phyloP scores from a whole-genome alignment of 495 filamentous ascomycete species.

The Aspergillus nanangensis region DNA sequence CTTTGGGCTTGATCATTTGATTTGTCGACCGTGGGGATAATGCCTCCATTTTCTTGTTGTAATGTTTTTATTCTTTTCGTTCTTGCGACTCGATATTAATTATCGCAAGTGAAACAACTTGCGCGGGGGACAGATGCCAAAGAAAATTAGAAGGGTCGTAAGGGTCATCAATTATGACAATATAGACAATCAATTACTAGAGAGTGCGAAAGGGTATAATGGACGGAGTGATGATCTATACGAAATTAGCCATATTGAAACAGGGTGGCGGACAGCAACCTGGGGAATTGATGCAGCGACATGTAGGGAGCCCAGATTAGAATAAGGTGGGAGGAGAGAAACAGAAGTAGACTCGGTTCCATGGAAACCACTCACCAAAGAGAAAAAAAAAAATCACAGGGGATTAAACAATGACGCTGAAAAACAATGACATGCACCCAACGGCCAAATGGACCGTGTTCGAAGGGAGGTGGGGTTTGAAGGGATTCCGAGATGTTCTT shows the following conservation, averaged over 20 bases:
- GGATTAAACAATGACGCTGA: slow-evolving; percentile 24
- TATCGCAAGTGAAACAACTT: slow-evolving; percentile 11
- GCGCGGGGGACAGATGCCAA: not conserved
- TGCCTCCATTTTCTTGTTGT: slow-evolving; percentile 53
- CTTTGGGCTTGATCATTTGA: slow-evolving; percentile 42
- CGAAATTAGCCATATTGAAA: not conserved
- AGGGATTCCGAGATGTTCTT: too few relatives aligned
- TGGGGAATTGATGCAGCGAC: not conserved
- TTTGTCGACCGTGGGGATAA: slow-evolving; percentile 71
- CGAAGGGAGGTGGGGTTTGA: too few relatives aligned
- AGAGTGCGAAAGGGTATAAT: slow-evolving; percentile 15
- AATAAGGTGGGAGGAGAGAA: not conserved
- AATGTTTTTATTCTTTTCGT: slow-evolving; percentile 3
- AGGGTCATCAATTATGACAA: slow-evolving; percentile 16
- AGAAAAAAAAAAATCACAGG: slow-evolving; percentile 11
- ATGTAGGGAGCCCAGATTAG: not conserved
- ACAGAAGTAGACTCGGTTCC: not conserved
- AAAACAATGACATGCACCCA: slow-evolving; percentile 28
- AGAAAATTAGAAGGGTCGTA: slow-evolving; percentile 12
- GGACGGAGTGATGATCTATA: slow-evolving; percentile 4
- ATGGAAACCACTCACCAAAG: slow-evolving; percentile 12
- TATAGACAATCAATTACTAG: slow-evolving; percentile 11
- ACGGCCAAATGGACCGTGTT: slow-evolving; percentile 17
- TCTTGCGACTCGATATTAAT: slow-evolving; percentile 17
- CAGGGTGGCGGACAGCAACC: not conserved